Conservation (phyloP, 805 yeast species). For the Saturnispora quitensis region DNA sequence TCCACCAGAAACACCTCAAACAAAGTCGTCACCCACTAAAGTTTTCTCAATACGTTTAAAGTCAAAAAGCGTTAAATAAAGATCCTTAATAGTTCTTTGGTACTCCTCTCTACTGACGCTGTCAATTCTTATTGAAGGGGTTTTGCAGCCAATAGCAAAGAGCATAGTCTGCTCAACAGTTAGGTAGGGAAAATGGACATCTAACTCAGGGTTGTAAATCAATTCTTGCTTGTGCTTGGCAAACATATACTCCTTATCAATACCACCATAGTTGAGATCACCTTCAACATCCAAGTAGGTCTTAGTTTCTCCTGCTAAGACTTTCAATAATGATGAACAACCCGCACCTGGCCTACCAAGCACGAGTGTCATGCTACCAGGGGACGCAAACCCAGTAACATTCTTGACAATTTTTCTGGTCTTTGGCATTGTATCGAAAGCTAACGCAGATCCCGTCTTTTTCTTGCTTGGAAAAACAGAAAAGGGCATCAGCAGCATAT, state of each 20-base stretch:
- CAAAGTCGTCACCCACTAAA: slow-evolving; percentile 36
- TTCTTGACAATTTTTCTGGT: slow-evolving; percentile 21
- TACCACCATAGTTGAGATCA: slow-evolving; percentile 39
- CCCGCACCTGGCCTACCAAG: slow-evolving; percentile 58
- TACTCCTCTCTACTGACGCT: slow-evolving; percentile 33
- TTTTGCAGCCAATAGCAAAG: slow-evolving; percentile 46
- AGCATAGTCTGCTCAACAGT: slow-evolving; percentile 48
- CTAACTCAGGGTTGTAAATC: slow-evolving; percentile 48
- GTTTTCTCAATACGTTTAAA: slow-evolving; percentile 47
- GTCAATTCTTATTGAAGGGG: slow-evolving; percentile 41
- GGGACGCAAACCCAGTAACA: slow-evolving; percentile 24
- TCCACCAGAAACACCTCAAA: slow-evolving; percentile 72
- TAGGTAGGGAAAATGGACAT: slow-evolving; percentile 47
- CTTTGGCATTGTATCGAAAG: slow-evolving; percentile 10
- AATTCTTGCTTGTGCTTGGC: slow-evolving; percentile 37
- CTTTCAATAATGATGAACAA: slow-evolving; percentile 46
- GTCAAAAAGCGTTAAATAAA: slow-evolving; percentile 46
- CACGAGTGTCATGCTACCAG: slow-evolving; percentile 48
- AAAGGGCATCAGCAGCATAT: slow-evolving; percentile 18
- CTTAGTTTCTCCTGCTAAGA: slow-evolving; percentile 37
- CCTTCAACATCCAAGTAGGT: slow-evolving; percentile 32
- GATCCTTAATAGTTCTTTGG: slow-evolving; percentile 34
- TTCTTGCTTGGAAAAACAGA: slow-evolving; percentile 17
- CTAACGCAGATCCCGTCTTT: not conserved
- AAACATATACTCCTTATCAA: slow-evolving; percentile 40